Base-by-base conservation (phyloP, 2,329 filamentous ascomycete genomes). In the Pseudogymnoascus sp. region DNA sequence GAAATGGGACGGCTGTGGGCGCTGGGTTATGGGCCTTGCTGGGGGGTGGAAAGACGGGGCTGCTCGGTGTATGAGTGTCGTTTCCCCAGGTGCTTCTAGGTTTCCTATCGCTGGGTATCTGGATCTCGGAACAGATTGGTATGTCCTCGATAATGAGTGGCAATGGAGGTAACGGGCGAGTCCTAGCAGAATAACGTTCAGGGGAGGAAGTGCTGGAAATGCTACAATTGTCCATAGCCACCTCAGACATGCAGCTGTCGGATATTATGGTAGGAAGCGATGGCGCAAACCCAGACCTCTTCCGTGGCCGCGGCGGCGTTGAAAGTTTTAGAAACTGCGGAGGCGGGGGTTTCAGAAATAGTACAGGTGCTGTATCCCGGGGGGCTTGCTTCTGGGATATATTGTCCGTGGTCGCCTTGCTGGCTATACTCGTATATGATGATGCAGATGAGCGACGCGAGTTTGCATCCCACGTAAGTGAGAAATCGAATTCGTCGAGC, bases 191-290 rank as follows among this genome's bases (percentile, higher is more conserved):
- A 21, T 34, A 56, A 16, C 28, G 50, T 12, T 1, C 11, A 18
- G 28, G n/a, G 36, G 50, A 56, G 28, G 50, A 21, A 18, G 50
- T 21, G 28, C 50, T 36, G 5, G 50, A 56, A 31, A 53, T 31
- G 28, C 50, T 36, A 34, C 16, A 36, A 14, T n/a, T 36, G 11
- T 56, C 28, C 50, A 56, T 34, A 18, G 50, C 50, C 5, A 31
- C 28, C 50, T 10, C 28, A 14, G 50, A 28, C 10, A 56, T 56
- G 50, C 50, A 56, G 50, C 50, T 56, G 34, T 56, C 50, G 16
- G 50, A 56, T 56, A 56, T 56, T 1, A 56, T 56, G 28, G 50
- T 56, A 10, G 50, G 50, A 56, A 56, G 50, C 28, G 50, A 56
- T 6, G 50, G 50, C 16, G 50, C 50, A 56, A 56, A 56, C 12